phyloP scores from a whole-genome alignment of 495 filamentous ascomycete species.

The Pseudomonodictys pantanalensis region DNA sequence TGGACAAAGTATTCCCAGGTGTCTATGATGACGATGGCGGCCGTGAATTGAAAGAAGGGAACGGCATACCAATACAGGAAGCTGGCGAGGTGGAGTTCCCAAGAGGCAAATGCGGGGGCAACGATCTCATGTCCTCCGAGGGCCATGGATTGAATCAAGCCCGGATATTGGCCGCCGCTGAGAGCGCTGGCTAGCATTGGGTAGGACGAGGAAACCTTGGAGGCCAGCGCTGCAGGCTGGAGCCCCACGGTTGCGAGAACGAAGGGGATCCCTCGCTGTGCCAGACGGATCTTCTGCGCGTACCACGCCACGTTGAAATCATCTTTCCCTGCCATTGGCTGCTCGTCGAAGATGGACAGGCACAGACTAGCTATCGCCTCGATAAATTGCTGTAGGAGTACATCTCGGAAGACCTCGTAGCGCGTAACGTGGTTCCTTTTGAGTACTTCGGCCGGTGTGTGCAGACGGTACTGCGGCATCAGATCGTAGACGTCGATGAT shows the following conservation, averaged over 20 bases:
- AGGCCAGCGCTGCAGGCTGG: constrained; percentile 42
- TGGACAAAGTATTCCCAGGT: constrained; percentile 98
- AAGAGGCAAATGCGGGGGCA: constrained; percentile 53
- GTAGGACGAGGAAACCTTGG: constrained; percentile 47
- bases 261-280: constrained; percentile 64
- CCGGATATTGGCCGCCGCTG: constrained; percentile 71
- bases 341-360: constrained; percentile 62
- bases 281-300: constrained; percentile 69
- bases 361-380: constrained; percentile 66
- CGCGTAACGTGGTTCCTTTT: constrained; percentile 83
- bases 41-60: constrained; percentile 68
- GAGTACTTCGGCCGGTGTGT: constrained; percentile 84
- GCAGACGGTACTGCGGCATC: constrained; percentile 82
- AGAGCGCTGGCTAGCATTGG: constrained; percentile 65
- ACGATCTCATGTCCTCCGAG: constrained; percentile 27
- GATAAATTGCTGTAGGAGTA: constrained; percentile 83
- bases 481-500: constrained; percentile 75
- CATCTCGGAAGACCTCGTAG: constrained; percentile 79
- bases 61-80: constrained; percentile 75
- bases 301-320: constrained; percentile 80
- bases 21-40: constrained; percentile 74
- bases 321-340: constrained; percentile 66
- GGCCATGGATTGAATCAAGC: constrained; percentile 40
- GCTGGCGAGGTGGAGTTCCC: constrained; percentile 73
- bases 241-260: constrained; percentile 48